Base-by-base conservation (phyloP, 805 yeast species). In the Sugiyamaella chiloensis region DNA sequence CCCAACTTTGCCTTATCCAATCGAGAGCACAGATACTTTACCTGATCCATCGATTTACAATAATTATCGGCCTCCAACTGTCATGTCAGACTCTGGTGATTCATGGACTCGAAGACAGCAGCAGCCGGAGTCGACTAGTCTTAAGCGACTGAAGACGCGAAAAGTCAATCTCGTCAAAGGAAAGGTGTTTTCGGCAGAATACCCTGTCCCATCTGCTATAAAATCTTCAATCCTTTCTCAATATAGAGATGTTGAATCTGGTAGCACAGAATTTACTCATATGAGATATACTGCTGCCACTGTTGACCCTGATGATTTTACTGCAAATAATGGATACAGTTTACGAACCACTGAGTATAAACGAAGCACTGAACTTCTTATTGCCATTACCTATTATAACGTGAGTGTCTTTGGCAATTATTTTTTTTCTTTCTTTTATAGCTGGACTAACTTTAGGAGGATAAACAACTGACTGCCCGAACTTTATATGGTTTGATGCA, bases 201-300 rank as follows among this genome's bases (percentile, higher is more conserved):
- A 57, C 56, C 69, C 60, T 7, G 73, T 69, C 14, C 74, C 74
- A 5, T 58, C 72, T 1, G 71, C 73, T 1, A 61, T 70, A 30
- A 65, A 67, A 45, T 58, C 64, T 51, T 64, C 70, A 1, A 57
- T 66, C 24, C 60, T 67, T 34, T 62, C 67, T 5, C 46, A 60
- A 54, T 63, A 69, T 52, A 54, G 59, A n/a, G 70, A 80, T 73
- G 45, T 72, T 60, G 60, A 80, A 70, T 4, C 65, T 64, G 63
- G 71, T 4, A 49, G 64, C 23, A 65, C 66, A 8, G 85, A 80
- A 60, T 80, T 80, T 61, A 71, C 80, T 12, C 81, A 77, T 56
- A 71, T 80, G 79, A 64, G 83, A 54, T 80, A 80, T 60, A 72
- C 76, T 1, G 86, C 86, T 2, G 86, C 81, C 5, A 80, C 85